phyloP scores from a whole-genome alignment of 306 rosid species.

The Pueraria montana region DNA sequence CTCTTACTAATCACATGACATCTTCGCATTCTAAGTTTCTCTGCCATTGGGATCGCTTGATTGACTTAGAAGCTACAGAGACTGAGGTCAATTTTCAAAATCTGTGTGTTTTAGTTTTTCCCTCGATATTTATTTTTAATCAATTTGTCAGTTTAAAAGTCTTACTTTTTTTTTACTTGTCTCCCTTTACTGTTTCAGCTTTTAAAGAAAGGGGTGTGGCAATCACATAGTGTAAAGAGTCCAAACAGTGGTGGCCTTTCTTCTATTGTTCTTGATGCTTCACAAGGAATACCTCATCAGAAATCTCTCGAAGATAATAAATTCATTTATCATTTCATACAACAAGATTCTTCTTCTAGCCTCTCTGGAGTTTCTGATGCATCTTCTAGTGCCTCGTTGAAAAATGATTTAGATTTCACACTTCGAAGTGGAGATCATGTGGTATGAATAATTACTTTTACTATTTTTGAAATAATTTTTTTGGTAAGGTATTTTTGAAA shows the following conservation, averaged over 20 bases:
- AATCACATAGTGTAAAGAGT: slow-evolving; percentile 58
- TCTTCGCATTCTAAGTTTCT: slow-evolving; percentile 71
- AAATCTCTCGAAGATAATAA: slow-evolving; percentile 63
- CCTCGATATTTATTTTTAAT: slow-evolving; percentile 18
- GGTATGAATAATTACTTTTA: slow-evolving; percentile 60
- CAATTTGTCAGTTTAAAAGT: slow-evolving; percentile 25
- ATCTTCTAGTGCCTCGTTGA: slow-evolving; percentile 49
- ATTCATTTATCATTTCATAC: slow-evolving; percentile 76
- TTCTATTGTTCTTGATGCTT: slow-evolving; percentile 76
- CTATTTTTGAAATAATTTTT: neutral
- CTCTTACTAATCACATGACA: slow-evolving; percentile 72
- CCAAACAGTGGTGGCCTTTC: slow-evolving; percentile 64
- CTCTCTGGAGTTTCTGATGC: slow-evolving; percentile 53
- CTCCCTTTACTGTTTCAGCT: slow-evolving; percentile 59
- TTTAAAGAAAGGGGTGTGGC: slow-evolving; percentile 77
- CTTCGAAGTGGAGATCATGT: slow-evolving; percentile 85
- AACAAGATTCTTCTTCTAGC: slow-evolving; percentile 46
- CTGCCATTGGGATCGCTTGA: slow-evolving; percentile 85
- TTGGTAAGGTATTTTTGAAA: neutral
- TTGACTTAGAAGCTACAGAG: slow-evolving; percentile 92
- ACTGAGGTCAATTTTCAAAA: slow-evolving; percentile 69
- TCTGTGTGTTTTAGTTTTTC: slow-evolving; percentile 23
- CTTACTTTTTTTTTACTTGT: neutral
- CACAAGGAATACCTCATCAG: slow-evolving; percentile 59
- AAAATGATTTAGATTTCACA: slow-evolving; percentile 62